phyloP scores from a whole-genome alignment of 2,329 filamentous ascomycete genomes.

The Sporothrix globosa region DNA sequence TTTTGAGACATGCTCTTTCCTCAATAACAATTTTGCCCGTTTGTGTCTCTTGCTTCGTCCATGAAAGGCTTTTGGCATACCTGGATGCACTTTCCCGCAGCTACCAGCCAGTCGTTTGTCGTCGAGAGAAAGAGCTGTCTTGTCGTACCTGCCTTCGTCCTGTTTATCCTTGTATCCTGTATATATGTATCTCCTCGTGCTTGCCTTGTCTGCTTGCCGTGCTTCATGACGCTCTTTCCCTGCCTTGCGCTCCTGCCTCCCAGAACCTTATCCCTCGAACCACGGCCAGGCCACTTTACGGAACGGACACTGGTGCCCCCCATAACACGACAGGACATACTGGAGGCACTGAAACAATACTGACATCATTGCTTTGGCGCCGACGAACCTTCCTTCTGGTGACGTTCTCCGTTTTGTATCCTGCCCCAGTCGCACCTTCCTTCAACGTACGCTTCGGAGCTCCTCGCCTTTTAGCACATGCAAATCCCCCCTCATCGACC shows the following conservation, averaged over 20 bases:
- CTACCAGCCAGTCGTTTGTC: not conserved
- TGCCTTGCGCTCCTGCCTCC: conserved; percentile 14
- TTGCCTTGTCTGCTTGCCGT: not conserved
- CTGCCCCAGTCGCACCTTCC: not conserved
- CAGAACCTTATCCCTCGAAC: conserved; percentile 1
- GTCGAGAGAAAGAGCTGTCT: not conserved
- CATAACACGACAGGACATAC: not conserved
- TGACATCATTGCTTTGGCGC: not conserved
- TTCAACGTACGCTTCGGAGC: no score
- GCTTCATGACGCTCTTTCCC: not conserved
- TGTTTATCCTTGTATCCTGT: not conserved
- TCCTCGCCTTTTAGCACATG: not conserved
- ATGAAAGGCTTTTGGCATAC: conserved; percentile 2
- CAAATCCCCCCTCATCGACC: not conserved
- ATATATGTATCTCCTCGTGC: conserved; percentile 16
- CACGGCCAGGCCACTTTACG: conserved; percentile 12
- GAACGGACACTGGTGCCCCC: not conserved
- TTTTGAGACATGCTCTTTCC: conserved; percentile 13
- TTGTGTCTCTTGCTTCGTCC: not conserved
- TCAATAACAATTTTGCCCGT: not conserved
- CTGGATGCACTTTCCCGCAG: conserved; percentile 2
- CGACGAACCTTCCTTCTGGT: conserved; percentile 4
- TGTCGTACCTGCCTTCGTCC: not conserved
- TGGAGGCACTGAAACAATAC: conserved; percentile 8
- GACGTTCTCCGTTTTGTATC: not conserved